Percentiles rank a stretch among this genome's conserved stretches.
Conservation (phyloP, 192 early-diverging fungal genomes). For the Pilobolus umbonatus region DNA sequence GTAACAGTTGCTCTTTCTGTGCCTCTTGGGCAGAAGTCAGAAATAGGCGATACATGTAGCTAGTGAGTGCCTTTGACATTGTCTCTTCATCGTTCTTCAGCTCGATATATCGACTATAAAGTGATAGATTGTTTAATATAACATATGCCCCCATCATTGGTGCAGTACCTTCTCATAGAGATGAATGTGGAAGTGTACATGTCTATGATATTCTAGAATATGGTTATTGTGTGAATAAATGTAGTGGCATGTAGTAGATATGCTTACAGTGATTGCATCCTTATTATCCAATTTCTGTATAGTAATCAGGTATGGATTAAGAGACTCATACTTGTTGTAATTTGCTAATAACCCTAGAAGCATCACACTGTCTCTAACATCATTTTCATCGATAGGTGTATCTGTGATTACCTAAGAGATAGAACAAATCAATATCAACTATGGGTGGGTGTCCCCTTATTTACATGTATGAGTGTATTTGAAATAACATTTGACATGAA, state of each 20-base stretch:
- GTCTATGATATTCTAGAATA: constrained; percentile 17
- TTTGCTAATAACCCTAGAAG: constrained; percentile 48
- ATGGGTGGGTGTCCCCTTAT: not conserved
- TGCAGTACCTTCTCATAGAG: not conserved
- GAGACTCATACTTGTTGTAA: constrained; percentile 53
- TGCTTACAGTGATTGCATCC: too few species aligned
- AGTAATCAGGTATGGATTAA: constrained; percentile 42
- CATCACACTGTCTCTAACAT: constrained; percentile 37
- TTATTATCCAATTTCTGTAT: constrained; percentile 26
- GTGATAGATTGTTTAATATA: too few species aligned
- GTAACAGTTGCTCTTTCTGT: not conserved
- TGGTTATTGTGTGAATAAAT: not conserved
- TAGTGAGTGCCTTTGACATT: constrained; percentile 11
- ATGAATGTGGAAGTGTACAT: not conserved
- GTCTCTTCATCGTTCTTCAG: constrained; percentile 45
- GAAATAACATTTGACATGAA: constrained; percentile 50
- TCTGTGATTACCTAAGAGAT: constrained; percentile 34
- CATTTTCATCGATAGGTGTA: constrained; percentile 24
- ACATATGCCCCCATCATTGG: too few species aligned
- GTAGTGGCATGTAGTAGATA: not conserved
- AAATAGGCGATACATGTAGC: constrained; percentile 22
- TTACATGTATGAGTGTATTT: constrained; percentile 24
- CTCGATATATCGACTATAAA: constrained; percentile 34
- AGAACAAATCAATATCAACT: not conserved
- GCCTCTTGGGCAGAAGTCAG: constrained; percentile 6